Evolutionary conservation across 768 basidiomycete species (phyloP).

Genomic region (Clavulina sp.): DNA sequence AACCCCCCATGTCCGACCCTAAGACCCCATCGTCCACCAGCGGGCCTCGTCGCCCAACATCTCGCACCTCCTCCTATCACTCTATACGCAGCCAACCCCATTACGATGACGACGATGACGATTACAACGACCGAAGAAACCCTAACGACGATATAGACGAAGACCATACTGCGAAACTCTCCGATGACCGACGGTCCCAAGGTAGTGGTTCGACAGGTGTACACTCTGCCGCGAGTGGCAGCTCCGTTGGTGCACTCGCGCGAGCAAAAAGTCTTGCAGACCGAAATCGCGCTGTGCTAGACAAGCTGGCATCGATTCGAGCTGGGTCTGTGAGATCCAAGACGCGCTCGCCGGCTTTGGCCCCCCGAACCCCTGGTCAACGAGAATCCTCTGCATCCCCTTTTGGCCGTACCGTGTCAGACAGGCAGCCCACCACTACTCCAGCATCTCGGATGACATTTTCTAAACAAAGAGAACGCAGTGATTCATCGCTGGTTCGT

Average conservation of each 20-base stretch:
- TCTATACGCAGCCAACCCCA: too few relatives aligned
- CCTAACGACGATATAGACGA: conserved; percentile 31
- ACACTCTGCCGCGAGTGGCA: conserved; percentile 31
- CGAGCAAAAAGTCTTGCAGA: conserved; percentile 53
- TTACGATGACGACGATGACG: conserved; percentile 29
- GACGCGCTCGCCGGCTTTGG: conserved; percentile 34
- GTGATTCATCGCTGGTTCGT: too few relatives aligned
- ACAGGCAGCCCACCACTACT: conserved; percentile 13
- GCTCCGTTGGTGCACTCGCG: conserved; percentile 29
- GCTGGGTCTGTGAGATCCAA: conserved; percentile 30
- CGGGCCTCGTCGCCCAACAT: conserved; percentile 12
- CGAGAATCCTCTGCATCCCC: conserved; percentile 19
- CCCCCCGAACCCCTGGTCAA: conserved; percentile 18
- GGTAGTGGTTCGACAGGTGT: conserved; percentile 13
- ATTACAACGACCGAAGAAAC: conserved; percentile 11
- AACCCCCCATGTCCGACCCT: too few relatives aligned
- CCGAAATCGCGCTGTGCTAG: conserved; percentile 57
- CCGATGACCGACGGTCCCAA: conserved; percentile 18
- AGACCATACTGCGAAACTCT: conserved; percentile 40
- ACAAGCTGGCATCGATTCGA: conserved; percentile 41
- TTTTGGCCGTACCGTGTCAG: neutral
- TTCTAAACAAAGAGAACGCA: neutral
- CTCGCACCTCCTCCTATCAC: conserved; percentile 15
- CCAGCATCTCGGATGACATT: conserved; percentile 20
- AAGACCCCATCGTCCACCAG: conserved; percentile 4